A percentile compares a stretch with the other conserved stretches of the same genome.
These are phyloP conservation scores for Pistacia vera DNA, from an alignment of 345 rosid genomes.

Conservation along the genomic window DNA sequence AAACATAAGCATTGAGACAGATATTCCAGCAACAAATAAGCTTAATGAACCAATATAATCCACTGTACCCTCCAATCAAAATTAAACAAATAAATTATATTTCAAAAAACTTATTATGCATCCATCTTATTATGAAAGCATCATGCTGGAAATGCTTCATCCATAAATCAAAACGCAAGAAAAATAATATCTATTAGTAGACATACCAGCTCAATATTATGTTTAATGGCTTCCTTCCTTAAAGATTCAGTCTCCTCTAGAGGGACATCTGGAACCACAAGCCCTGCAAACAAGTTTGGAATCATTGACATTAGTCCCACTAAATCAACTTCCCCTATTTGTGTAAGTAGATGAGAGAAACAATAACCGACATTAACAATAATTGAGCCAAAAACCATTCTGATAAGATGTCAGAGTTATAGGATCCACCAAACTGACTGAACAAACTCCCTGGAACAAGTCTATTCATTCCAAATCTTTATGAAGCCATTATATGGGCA, in stretches of 20 bases:
- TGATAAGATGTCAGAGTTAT: background rate
- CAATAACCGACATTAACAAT: background rate
- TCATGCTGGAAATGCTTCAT: slow-evolving; percentile 7
- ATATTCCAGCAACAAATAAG: background rate
- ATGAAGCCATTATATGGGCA: background rate
- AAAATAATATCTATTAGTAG: background rate
- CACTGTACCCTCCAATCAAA: background rate
- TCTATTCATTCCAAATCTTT: background rate
- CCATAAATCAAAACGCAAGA: background rate
- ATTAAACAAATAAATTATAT: background rate
- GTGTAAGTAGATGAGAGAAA: background rate
- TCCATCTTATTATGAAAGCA: background rate
- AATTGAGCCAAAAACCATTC: background rate
- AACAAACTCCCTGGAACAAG: background rate
- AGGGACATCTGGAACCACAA: slow-evolving; percentile 97
- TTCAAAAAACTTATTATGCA: background rate
- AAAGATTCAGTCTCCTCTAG: slow-evolving; percentile 84
- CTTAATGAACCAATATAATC: slow-evolving; percentile 7
- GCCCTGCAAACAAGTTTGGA: slow-evolving; percentile 46
- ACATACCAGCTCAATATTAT: slow-evolving; percentile 73
- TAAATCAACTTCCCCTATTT: background rate
- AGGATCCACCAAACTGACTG: background rate
- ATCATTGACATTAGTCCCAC: background rate
- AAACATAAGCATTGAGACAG: background rate
- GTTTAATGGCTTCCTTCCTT: slow-evolving; percentile 70